Base-by-base conservation (phyloP, 164 flowering plant genomes). In the Aristolochia contorta region DNA sequence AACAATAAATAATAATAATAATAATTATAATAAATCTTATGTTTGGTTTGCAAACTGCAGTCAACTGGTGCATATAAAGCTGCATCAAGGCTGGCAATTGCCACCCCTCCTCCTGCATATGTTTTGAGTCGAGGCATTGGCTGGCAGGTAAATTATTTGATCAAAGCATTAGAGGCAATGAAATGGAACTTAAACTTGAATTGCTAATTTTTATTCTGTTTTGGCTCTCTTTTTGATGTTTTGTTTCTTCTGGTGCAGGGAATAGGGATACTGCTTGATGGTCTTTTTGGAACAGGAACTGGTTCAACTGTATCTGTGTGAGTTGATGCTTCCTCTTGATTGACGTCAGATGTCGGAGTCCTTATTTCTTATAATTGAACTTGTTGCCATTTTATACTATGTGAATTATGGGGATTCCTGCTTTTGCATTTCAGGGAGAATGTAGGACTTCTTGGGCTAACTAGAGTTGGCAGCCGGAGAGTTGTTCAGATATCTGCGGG, bases 101-200 rank as follows among this genome's bases (percentile, higher is more conserved):
- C 99, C 20, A 94, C 99, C 25, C 99, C 97, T 56, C 97, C 97
- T 71, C 99, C 97, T 56, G 93, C 96, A 27, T 89, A 87, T 78
- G 97, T 94, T 58, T 73, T 94, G 70, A 94, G 99, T 66, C 80
- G 99, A 54, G 99, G 99, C 62, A 91, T 94, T 68, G 97, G 97
- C 54, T 91, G 96, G 97, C 99, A 91, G 94, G 97, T 89, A 60
- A 76, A 66, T 56, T 16, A 32, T 56, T 43, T 52, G 12, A 16
- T 57, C 16, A 16, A n/a, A 65, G 23, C 14, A 51, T 53, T 25
- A 48, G 23, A 6, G 51, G 19, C 27, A 4, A 6, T 55, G 32
- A 55, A 16, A 55, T 18, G 21, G 16, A 16, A 4, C 32, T 56
- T 16, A 56, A 8, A 27, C 5, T 32, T 49, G 53, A 18, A 2